Evolutionary conservation across 1,284 basidiomycete species (phyloP), one percentile per base, ranked within the genome.

Genomic region (Anthracocystis walkeri): DNA sequence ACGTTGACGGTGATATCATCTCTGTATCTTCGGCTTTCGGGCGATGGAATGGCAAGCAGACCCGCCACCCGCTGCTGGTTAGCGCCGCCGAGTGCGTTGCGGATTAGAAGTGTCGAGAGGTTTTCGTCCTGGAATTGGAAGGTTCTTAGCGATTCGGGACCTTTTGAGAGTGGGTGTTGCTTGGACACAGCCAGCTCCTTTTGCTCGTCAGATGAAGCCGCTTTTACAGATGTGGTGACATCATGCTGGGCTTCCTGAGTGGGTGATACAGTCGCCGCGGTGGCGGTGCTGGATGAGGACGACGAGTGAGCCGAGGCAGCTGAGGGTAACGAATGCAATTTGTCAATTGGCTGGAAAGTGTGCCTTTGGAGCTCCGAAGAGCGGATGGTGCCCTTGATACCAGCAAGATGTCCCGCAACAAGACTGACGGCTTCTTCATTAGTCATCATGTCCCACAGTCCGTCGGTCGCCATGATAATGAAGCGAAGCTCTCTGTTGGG

Each of bases 391-490:
- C 83, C 83, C 52, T 80, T 77, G 63, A 79, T 70, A 23, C 81
- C 81, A 1, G 77, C 80, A 7, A 84, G 68, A 50, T 84, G 83
- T n/a, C 82, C 82, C 3, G 83, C 82, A 8, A 84, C 87, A 23
- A 99, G 90, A 18, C 92, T 89, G 53, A 97, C 94, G 7, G 95
- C 94, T 80, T 99, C 95, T 83, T 95, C 91, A n/a, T 95, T 97
- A 69, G 92, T 92, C 60, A 99, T 89, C 77, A 92, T 89, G 86
- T 99, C 97, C 94, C 95, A 98, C 55, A 98, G 88, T 16, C 95
- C 95, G 81, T 97, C 95, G 0, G 94, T 96, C 1, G 94, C 95
- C 74, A 97, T 89, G 45, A 97, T 91, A 61, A 97, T 78, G 71
- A 84, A 85, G 50, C 78, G 68, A 33, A 85, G 74, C 66, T 84